Evolutionary conservation across 345 rosid species (phyloP).

Genomic region (Murraya paniculata): DNA sequence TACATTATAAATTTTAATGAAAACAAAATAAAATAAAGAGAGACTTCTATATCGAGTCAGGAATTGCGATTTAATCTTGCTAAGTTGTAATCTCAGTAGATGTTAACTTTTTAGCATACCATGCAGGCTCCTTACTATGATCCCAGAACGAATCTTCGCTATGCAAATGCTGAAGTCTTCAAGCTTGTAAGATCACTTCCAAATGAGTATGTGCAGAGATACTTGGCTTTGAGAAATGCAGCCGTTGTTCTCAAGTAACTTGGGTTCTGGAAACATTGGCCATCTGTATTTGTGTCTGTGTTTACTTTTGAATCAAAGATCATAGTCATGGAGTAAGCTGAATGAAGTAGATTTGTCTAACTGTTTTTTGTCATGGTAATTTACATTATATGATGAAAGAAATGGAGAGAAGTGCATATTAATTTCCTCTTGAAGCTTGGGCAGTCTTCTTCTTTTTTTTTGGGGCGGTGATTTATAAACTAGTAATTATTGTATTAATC

Average conservation of each 20-base stretch:
- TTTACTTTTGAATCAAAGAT: neutral
- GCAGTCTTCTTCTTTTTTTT: neutral
- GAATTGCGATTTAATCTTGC: neutral
- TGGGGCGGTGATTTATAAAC: neutral
- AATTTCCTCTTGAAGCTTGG: neutral
- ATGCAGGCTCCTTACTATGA: conserved; percentile 82
- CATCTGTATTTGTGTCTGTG: neutral
- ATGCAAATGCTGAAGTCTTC: conserved; percentile 78
- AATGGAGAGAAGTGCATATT: neutral
- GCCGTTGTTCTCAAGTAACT: conserved; percentile 71
- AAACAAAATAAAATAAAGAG: neutral
- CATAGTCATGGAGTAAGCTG: neutral
- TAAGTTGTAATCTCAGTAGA: neutral
- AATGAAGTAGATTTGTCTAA: neutral
- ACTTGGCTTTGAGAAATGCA: conserved; percentile 79
- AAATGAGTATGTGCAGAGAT: conserved; percentile 76
- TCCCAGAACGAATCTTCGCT: conserved; percentile 80
- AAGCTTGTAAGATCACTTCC: conserved; percentile 82
- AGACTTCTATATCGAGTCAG: neutral
- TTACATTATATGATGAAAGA: neutral
- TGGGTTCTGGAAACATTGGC: neutral
- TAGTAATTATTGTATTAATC: neutral
- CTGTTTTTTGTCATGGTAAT: neutral
- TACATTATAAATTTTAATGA: neutral
- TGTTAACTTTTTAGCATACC: neutral